These are phyloP conservation scores for Diutina rugosa DNA, from an alignment of 1,139 yeast species.

Conservation along the genomic window DNA sequence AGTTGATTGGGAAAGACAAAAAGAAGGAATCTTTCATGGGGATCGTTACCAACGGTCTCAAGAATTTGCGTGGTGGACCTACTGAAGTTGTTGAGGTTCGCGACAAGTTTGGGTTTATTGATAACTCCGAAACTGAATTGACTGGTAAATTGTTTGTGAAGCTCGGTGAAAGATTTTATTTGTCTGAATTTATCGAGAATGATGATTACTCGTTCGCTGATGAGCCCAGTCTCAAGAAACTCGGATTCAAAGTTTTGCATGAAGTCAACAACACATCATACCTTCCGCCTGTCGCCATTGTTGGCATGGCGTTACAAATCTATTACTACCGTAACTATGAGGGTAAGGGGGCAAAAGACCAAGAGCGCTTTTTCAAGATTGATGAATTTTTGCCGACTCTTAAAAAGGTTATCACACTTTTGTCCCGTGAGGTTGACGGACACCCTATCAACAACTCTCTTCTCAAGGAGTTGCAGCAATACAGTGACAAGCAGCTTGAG, in stretches of 20 bases:
- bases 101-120: conserved; percentile 12
- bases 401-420: conserved; percentile 12
- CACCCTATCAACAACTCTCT: conserved; percentile 6
- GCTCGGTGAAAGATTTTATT: conserved; percentile 21
- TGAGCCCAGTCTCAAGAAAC: conserved; percentile 19
- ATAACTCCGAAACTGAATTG: conserved; percentile 16
- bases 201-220: conserved; percentile 4
- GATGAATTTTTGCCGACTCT: conserved; percentile 18
- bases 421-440: conserved; percentile 12
- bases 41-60: conserved; percentile 23
- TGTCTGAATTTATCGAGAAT: conserved; percentile 13
- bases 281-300: conserved; percentile 25
- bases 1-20: conserved; percentile 48
- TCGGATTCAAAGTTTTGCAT: conserved; percentile 30
- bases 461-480: conserved; percentile 6
- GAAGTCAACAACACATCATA: conserved; percentile 24
- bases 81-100: conserved; percentile 4
- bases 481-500: conserved; percentile 8
- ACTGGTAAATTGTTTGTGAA: conserved; percentile 28
- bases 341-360: conserved; percentile 4
- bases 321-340: conserved; percentile 13
- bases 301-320: conserved; percentile 24
- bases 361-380: conserved; percentile 10
- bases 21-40: conserved; percentile 30
- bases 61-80: conserved; percentile 13